These are phyloP conservation scores for Fusarium tupiense DNA, from an alignment of 2,329 filamentous ascomycete species.

Conservation along the genomic window DNA sequence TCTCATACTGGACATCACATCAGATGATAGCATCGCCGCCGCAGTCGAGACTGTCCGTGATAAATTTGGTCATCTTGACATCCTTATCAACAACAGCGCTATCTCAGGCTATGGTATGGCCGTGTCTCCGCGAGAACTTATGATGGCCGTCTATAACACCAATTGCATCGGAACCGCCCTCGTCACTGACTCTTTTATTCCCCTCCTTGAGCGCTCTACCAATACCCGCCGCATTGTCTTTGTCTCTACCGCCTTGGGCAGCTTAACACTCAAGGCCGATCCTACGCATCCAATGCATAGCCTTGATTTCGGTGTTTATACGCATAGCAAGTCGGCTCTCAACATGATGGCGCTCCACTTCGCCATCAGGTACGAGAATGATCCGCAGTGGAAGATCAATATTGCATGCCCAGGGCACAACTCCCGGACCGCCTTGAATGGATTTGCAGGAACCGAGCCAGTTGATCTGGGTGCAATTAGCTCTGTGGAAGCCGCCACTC, in stretches of 20 bases:
- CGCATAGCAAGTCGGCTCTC: slow-evolving; percentile 30
- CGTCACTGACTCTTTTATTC: slow-evolving; percentile 25
- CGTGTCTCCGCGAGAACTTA: slow-evolving; percentile 10
- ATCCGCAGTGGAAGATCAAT: slow-evolving; percentile 20
- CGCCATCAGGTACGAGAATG: slow-evolving; percentile 12
- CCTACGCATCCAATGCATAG: background rate
- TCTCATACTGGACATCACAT: slow-evolving; percentile 27
- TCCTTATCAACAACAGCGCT: slow-evolving; percentile 32
- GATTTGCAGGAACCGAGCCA: slow-evolving; percentile 3
- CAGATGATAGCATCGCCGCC: slow-evolving; percentile 18
- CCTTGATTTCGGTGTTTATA: slow-evolving; percentile 13
- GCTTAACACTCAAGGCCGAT: slow-evolving; percentile 22
- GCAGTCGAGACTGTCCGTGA: background rate
- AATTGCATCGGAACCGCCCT: slow-evolving; percentile 31
- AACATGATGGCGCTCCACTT: slow-evolving; percentile 34
- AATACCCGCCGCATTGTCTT: slow-evolving; percentile 24
- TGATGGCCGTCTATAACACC: slow-evolving; percentile 26
- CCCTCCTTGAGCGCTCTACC: slow-evolving; percentile 14
- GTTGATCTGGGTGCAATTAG: slow-evolving; percentile 15
- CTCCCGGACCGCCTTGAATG: slow-evolving; percentile 16
- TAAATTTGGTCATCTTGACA: slow-evolving; percentile 21
- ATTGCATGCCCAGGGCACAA: slow-evolving; percentile 16
- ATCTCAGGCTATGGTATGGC: slow-evolving; percentile 12
- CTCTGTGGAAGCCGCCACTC: background rate
- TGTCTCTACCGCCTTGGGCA: slow-evolving; percentile 25